Percentiles rank a stretch among this genome's conserved stretches.
phyloP scores from a whole-genome alignment of 73 alveolate species.

The Paramecium octaurelia region DNA sequence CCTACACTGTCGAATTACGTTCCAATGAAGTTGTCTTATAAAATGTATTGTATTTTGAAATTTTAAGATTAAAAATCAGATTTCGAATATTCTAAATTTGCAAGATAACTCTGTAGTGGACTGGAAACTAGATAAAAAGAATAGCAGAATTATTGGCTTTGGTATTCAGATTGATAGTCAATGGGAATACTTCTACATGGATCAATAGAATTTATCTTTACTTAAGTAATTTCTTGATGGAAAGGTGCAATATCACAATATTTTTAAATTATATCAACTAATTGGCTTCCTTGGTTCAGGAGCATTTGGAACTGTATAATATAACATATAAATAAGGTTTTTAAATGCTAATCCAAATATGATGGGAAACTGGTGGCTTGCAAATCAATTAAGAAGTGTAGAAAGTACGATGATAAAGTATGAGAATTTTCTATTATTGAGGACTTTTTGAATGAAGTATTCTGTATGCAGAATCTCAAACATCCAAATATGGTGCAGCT shows the following conservation, averaged over 20 bases:
- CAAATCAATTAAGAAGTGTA: not conserved
- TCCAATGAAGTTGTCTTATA: not conserved
- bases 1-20: not conserved
- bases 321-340: not conserved
- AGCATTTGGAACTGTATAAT: not conserved
- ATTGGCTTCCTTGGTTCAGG: not conserved
- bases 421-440: not conserved
- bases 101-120: not conserved
- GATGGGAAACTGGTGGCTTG: not conserved
- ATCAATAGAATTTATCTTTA: not conserved
- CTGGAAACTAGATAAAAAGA: not conserved
- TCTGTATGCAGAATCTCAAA: not conserved
- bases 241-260: not conserved
- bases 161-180: not conserved
- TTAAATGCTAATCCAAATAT: not conserved
- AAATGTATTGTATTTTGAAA: not conserved
- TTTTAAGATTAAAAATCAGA: not conserved
- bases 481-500: not conserved
- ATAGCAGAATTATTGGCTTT: not conserved
- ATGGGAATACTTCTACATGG: not conserved
- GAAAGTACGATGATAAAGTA: not conserved
- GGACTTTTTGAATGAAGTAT: not conserved
- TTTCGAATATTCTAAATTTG: not conserved
- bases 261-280: not conserved
- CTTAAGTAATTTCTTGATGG: conserved; percentile 6